phyloP scores from a whole-genome alignment of 2,329 filamentous ascomycete genomes.

The Corynespora cassiicola region DNA sequence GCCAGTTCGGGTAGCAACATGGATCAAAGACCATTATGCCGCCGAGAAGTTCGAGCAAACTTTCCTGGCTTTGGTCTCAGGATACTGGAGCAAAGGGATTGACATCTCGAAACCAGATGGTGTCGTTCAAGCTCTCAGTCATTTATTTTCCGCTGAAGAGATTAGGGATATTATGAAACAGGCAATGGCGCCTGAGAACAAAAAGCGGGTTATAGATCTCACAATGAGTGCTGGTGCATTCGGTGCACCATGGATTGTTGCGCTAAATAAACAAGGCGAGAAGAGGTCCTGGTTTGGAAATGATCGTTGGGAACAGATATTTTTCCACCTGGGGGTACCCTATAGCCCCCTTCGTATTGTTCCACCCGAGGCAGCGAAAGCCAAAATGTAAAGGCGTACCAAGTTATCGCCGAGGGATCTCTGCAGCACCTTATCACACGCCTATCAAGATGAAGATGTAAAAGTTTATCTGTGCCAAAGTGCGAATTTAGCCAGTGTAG shows the following conservation, averaged over 20 bases:
- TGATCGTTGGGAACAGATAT: conserved; percentile 14
- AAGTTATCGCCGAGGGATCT: too few species aligned
- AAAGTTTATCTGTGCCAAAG: too few species aligned
- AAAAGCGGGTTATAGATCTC: conserved; percentile 14
- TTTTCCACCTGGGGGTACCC: conserved; percentile 7
- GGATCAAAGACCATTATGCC: conserved; percentile 14
- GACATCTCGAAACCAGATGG: conserved; percentile 12
- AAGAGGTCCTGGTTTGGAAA: conserved; percentile 15
- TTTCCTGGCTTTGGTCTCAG: conserved; percentile 9
- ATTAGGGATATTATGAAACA: conserved; percentile 14
- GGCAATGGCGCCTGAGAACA: conserved; percentile 13
- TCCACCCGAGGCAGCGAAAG: conserved; percentile 5
- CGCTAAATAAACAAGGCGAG: conserved; percentile 4
- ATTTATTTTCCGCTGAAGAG: conserved; percentile 1
- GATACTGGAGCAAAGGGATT: conserved; percentile 13
- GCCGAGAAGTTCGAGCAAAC: conserved; percentile 14
- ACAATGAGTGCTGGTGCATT: conserved; percentile 13
- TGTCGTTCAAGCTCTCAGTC: conserved; percentile 1
- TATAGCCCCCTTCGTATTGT: conserved; percentile 4
- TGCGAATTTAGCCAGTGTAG: too few species aligned
- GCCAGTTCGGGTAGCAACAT: conserved; percentile 13
- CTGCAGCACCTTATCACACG: too few species aligned
- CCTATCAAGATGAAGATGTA: too few species aligned
- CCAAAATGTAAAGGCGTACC: too few species aligned
- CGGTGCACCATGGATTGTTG: conserved; percentile 13